Percentiles rank a stretch among this genome's conserved stretches.
Conservation (phyloP, 441 rosid species). For the Jatropha podagrica region DNA sequence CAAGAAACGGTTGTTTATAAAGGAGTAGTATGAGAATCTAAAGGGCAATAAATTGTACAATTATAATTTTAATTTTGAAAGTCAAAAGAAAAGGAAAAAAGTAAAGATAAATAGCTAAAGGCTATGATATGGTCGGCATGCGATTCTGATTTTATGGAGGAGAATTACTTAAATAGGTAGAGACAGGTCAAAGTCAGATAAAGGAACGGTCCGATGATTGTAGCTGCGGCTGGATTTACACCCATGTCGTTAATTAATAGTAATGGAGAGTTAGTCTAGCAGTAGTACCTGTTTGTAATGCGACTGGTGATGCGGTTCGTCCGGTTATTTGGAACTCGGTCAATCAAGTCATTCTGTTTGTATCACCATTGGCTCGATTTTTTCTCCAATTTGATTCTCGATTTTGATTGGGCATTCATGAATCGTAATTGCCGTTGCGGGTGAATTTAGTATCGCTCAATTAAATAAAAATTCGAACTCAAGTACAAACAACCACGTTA, state of each 20-base stretch:
- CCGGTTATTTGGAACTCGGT: background rate
- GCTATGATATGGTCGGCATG: slow-evolving; percentile 19
- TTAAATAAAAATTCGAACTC: background rate
- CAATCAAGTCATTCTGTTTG: background rate
- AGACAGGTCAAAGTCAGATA: slow-evolving; percentile 23
- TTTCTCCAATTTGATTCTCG: background rate
- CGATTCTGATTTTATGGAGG: slow-evolving; percentile 7
- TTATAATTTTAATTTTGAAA: background rate
- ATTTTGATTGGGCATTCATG: background rate
- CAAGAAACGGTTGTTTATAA: background rate
- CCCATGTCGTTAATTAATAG: background rate
- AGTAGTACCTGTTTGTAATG: too few species aligned
- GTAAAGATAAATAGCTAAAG: background rate
- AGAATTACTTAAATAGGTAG: background rate
- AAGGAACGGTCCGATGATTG: slow-evolving; percentile 17
- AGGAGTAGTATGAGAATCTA: background rate
- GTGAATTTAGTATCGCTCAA: background rate
- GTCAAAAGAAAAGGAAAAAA: slow-evolving; percentile 2
- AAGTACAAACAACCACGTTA: background rate
- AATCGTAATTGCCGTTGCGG: background rate
- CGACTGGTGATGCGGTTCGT: background rate
- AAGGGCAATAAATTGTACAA: background rate
- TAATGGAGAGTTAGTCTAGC: background rate
- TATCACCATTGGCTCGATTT: slow-evolving; percentile 20
- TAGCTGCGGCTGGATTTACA: slow-evolving; percentile 10